Conservation (phyloP, 1,284 basidiomycete species). For the Ceratobasidium sp. region DNA sequence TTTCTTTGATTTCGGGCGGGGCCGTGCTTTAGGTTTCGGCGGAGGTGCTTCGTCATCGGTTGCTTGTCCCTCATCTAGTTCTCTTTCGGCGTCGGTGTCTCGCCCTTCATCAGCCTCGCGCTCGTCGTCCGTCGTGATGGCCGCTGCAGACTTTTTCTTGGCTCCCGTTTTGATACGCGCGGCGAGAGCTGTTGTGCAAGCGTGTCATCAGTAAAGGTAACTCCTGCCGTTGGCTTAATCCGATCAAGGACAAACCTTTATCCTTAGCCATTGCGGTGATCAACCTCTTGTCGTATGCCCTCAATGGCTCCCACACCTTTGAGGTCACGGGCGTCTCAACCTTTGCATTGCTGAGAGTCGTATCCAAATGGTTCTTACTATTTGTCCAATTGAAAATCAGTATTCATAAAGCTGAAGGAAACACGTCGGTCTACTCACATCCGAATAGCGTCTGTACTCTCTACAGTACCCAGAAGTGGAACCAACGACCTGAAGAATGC, state of each 20-base stretch:
- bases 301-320: slow-evolving; percentile 86
- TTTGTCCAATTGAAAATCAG: slow-evolving; percentile 46
- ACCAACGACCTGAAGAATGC: slow-evolving; percentile 83
- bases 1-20: slow-evolving; percentile 27
- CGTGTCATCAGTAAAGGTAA: background rate
- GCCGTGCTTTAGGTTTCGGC: slow-evolving; percentile 16
- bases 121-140: slow-evolving; percentile 43
- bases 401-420: background rate
- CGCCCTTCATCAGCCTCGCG: too few relatives aligned
- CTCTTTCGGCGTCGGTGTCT: slow-evolving; percentile 41
- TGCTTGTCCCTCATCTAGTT: slow-evolving; percentile 8
- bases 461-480: slow-evolving; percentile 74
- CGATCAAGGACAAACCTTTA: slow-evolving; percentile 59
- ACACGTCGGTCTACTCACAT: slow-evolving; percentile 68
- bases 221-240: background rate
- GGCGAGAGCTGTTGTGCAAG: slow-evolving; percentile 14
- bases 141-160: slow-evolving; percentile 44
- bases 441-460: slow-evolving; percentile 80
- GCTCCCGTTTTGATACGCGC: slow-evolving; percentile 45
- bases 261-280: slow-evolving; percentile 74
- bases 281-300: slow-evolving; percentile 88
- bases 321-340: slow-evolving; percentile 74
- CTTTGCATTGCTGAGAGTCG: slow-evolving; percentile 77
- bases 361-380: slow-evolving; percentile 88
- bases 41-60: slow-evolving; percentile 14